phyloP scores from a whole-genome alignment of 1,284 basidiomycete species.

The Lentinus polychrous region DNA sequence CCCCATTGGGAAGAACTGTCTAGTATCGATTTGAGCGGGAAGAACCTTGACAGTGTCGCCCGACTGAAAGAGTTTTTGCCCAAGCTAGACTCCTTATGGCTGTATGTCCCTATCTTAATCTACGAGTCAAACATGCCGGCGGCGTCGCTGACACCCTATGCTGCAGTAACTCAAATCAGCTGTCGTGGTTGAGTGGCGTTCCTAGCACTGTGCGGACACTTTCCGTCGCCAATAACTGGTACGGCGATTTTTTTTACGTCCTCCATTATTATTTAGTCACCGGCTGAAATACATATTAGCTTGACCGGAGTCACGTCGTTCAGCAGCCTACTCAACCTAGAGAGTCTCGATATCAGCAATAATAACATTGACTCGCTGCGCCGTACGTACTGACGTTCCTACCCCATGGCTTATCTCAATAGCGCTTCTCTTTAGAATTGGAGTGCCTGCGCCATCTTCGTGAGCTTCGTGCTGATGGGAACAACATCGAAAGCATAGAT shows the following conservation, averaged over 20 bases:
- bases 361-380: constrained; percentile 85
- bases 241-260: constrained; percentile 5
- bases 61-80: constrained; percentile 94
- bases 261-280: neutral
- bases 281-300: constrained; percentile 2
- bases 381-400: constrained; percentile 48
- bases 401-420: constrained; percentile 4
- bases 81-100: constrained; percentile 67
- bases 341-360: constrained; percentile 85
- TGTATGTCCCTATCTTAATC: constrained; percentile 45
- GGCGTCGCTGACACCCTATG: constrained; percentile 11
- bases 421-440: constrained; percentile 50
- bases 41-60: constrained; percentile 83
- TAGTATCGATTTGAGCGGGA: constrained; percentile 72
- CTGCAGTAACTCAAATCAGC: constrained; percentile 69
- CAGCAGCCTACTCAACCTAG: constrained; percentile 79
- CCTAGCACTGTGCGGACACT: constrained; percentile 75
- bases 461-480: constrained; percentile 85
- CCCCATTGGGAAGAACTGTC: constrained; percentile 87
- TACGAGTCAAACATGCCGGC: constrained; percentile 8
- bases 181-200: constrained; percentile 85
- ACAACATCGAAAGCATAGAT: constrained; percentile 70
- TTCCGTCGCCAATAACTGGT: constrained; percentile 76
- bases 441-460: constrained; percentile 78
- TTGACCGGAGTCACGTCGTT: constrained; percentile 87